These are phyloP conservation scores for Wickerhamiella hasegawae DNA, from an alignment of 805 yeast species.

Conservation along the genomic window DNA sequence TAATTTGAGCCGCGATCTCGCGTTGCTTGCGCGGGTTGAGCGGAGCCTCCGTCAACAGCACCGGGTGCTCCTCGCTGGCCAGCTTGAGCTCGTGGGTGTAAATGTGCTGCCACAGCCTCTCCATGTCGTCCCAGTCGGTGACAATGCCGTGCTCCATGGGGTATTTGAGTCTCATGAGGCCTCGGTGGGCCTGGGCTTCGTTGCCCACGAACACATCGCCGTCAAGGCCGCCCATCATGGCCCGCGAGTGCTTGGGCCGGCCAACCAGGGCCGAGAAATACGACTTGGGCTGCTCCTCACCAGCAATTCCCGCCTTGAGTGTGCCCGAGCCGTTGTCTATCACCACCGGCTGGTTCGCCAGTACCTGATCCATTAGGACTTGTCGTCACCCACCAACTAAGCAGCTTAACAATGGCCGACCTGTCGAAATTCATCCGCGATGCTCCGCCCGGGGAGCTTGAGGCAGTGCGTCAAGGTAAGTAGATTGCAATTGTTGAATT, in stretches of 20 bases:
- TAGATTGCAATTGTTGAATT: constrained; percentile 1
- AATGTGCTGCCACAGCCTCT: constrained; percentile 57
- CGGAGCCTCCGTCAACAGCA: constrained; percentile 80
- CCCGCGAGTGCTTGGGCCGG: constrained; percentile 64
- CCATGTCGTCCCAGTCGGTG: constrained; percentile 76
- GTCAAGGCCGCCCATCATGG: constrained; percentile 58
- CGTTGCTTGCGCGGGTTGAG: constrained; percentile 52
- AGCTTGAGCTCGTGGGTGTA: constrained; percentile 42
- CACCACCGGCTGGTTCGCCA: constrained; percentile 58
- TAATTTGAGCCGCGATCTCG: constrained; percentile 41
- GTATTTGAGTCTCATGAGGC: constrained; percentile 51
- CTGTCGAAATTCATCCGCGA: constrained; percentile 26
- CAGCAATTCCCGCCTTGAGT: constrained; percentile 83
- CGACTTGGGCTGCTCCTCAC: constrained; percentile 65
- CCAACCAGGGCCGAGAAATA: constrained; percentile 58
- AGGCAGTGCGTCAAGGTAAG: constrained; percentile 24
- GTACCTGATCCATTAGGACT: constrained; percentile 18
- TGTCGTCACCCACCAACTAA: background rate
- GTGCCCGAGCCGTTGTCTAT: constrained; percentile 73
- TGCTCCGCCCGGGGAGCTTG: constrained; percentile 42
- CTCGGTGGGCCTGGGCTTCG: constrained; percentile 59
- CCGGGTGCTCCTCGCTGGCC: constrained; percentile 66
- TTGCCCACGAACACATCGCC: constrained; percentile 62
- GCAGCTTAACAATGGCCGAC: constrained; percentile 6
- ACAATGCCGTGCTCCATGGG: constrained; percentile 75